Evolutionary conservation across 768 basidiomycete species (phyloP), one percentile per base, ranked within the genome.

Genomic region (Psilocybe cyanescens): DNA sequence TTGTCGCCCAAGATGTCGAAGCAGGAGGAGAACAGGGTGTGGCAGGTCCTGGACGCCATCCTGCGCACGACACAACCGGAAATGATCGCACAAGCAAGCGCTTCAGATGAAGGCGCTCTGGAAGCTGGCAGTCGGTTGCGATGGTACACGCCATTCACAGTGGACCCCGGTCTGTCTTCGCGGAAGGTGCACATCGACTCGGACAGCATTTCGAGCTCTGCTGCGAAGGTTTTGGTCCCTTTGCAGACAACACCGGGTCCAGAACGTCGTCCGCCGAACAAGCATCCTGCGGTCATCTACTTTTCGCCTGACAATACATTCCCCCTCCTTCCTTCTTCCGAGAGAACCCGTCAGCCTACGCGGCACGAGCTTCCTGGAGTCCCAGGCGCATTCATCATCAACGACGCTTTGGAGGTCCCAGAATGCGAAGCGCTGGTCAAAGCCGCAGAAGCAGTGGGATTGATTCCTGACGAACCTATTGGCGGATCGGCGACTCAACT

Each of bases 191-290:
- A 51, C 24, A 50, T 67, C 19, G 48, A 68, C 57, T 51, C 68
- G 7, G 65, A 57, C 14, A 37, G 45, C n/a, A 58, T 72, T 6
- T 61, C 66, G 19, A 48, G 58, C 8, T 51, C 60, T 0, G 71
- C 72, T 17, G 31, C 59, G 3, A 47, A 60, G 4, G 65, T 65
- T 29, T 65, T 78, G 28, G 65, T 65, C 24, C 70, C 72, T 4
- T 70, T 78, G 1, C 72, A 76, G 33, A 76, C 73, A 19, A 79
- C 78, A 1, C 77, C 78, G 4, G 84, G 81, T 0, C 74, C 77
- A n/a, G 77, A 78, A 1, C 79, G 84, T 17, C 78, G 81, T 9
- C 84, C 84, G 0, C 83, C 83, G 19, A 86, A 86, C 67, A 76
- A 79, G 44, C 79, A 83, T 68, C 77, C 81, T 8, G 81, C 81